Conservation (phyloP, 2,329 filamentous ascomycete genomes). For the Leptographium galeiforme region DNA sequence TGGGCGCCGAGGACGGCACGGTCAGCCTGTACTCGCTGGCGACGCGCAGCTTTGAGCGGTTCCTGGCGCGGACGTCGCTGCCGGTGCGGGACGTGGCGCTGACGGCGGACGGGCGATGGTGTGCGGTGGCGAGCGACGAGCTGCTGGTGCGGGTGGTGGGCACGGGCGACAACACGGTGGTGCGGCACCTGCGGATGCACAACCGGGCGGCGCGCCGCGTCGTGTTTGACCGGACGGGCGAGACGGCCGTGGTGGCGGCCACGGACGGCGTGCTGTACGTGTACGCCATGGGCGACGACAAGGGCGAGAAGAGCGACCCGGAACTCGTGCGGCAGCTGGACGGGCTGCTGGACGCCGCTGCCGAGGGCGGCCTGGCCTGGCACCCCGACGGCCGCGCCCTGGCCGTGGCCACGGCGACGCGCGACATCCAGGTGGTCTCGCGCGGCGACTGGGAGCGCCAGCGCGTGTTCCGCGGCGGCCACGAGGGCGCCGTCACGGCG, state of each 20-base stretch:
- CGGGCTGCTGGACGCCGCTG: conserved; percentile 70
- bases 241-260: conserved; percentile 66
- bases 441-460: conserved; percentile 82
- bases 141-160: conserved; percentile 81
- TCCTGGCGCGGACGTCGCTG: conserved; percentile 71
- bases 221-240: conserved; percentile 70
- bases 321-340: conserved; percentile 74
- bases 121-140: conserved; percentile 93
- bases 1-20: conserved; percentile 89
- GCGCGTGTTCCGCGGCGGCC: conserved; percentile 62
- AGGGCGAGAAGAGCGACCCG: conserved; percentile 27
- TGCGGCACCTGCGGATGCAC: conserved; percentile 73
- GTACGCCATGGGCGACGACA: conserved; percentile 53
- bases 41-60: conserved; percentile 60
- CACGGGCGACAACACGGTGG: conserved; percentile 60
- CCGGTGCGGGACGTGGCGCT: conserved; percentile 78
- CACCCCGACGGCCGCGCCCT: conserved; percentile 92
- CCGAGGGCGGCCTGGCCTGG: conserved; percentile 55
- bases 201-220: conserved; percentile 81
- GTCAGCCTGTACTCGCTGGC: conserved; percentile 83
- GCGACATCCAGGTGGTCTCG: conserved; percentile 79
- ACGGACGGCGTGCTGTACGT: conserved; percentile 83
- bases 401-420: conserved; percentile 67
- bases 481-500: conserved; percentile 74
- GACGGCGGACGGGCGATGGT: conserved; percentile 72